Percentiles rank a stretch among this genome's conserved stretches.
Evolutionary conservation across 1,284 basidiomycete genomes (phyloP).

Genomic region (Tilletia horrida): DNA sequence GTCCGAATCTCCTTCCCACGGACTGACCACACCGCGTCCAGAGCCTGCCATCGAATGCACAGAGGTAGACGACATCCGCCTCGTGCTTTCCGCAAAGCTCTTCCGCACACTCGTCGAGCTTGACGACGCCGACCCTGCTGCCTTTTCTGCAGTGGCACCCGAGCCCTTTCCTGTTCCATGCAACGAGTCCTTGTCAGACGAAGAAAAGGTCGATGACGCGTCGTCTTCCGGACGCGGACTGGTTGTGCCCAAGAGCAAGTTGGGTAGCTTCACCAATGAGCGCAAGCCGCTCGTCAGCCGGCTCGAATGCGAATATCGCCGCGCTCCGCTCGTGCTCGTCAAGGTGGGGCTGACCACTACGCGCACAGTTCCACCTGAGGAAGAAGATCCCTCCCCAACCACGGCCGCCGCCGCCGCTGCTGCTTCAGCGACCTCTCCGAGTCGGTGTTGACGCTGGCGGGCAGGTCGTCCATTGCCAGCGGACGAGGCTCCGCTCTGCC

Average conservation of each 20-base stretch:
- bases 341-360: no score
- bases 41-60: background rate
- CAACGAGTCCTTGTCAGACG: background rate
- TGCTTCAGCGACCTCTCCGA: no score
- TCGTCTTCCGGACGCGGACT: background rate
- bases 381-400: no score
- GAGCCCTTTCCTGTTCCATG: background rate
- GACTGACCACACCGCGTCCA: slow-evolving; percentile 16
- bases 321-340: background rate
- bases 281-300: background rate
- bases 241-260: background rate
- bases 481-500: no score
- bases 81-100: slow-evolving; percentile 7
- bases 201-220: background rate
- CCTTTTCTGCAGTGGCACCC: no score
- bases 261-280: slow-evolving; percentile 1
- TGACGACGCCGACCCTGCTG: no score
- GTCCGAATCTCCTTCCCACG: slow-evolving; percentile 6
- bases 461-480: no score
- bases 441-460: no score
- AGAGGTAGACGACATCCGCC: slow-evolving; percentile 10
- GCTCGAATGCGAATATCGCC: slow-evolving; percentile 8
- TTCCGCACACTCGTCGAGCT: background rate
- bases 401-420: no score
- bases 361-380: no score